Percentiles rank a stretch among this genome's conserved stretches.
phyloP scores from a whole-genome alignment of 371 early-diverging fungal species.

The Mortierella sp. region DNA sequence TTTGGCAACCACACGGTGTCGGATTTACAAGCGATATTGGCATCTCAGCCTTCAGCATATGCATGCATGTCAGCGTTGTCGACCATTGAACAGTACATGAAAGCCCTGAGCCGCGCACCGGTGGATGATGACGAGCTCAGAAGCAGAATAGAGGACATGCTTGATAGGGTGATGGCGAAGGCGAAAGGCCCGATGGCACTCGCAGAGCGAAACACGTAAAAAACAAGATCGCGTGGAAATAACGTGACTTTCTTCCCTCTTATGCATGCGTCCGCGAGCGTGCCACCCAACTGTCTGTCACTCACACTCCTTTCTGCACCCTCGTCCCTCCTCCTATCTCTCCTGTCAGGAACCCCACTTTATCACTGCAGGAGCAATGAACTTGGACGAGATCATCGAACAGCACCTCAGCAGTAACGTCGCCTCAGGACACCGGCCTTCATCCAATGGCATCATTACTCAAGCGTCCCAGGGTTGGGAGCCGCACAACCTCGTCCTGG shows the following conservation, averaged over 20 bases:
- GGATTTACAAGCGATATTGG: conserved; percentile 1
- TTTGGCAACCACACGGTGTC: conserved; percentile 5
- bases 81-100: conserved; percentile 8
- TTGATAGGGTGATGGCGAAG: conserved; percentile 1
- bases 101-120: not conserved
- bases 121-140: conserved; percentile 1
- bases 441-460: conserved; percentile 29
- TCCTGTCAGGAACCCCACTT: too few relatives aligned
- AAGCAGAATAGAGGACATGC: not conserved
- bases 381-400: conserved; percentile 52
- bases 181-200: too few relatives aligned
- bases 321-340: too few relatives aligned
- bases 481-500: conserved; percentile 49
- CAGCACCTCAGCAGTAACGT: conserved; percentile 36
- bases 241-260: too few relatives aligned
- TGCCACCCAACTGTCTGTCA: too few relatives aligned
- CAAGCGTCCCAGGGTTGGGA: conserved; percentile 55
- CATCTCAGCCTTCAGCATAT: conserved; percentile 4
- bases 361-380: conserved; percentile 28
- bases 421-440: conserved; percentile 14
- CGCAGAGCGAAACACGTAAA: too few relatives aligned
- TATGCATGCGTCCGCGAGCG: too few relatives aligned
- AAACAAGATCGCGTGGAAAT: too few relatives aligned
- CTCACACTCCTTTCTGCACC: too few relatives aligned
- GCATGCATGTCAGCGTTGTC: conserved; percentile 14